phyloP scores from a whole-genome alignment of 2,329 filamentous ascomycete genomes.

The Neofusicoccum ribis region DNA sequence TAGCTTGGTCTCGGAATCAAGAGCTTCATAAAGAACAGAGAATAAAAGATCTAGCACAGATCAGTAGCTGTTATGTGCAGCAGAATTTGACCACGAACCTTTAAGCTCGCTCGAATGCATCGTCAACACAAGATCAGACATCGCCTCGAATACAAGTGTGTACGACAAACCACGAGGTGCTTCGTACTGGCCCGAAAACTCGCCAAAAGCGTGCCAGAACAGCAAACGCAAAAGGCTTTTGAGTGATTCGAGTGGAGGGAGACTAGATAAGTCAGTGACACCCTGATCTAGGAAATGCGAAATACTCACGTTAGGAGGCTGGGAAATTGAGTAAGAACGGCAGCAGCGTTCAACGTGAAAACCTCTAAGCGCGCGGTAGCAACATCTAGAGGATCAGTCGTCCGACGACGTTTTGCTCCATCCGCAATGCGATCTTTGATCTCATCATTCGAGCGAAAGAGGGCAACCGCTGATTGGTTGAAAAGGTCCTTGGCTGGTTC shows the following conservation, averaged over 20 bases:
- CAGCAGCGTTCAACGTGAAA: conserved; percentile 13
- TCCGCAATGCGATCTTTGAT: conserved; percentile 14
- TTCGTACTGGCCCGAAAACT: conserved; percentile 10
- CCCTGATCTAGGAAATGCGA: no score
- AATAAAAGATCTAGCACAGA: background rate
- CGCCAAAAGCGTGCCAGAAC: conserved; percentile 19
- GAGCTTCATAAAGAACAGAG: conserved; percentile 9
- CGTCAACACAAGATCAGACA: conserved; percentile 15
- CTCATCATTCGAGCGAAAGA: conserved; percentile 17
- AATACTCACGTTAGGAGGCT: background rate
- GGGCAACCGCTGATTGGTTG: conserved; percentile 5
- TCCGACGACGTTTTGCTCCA: conserved; percentile 9
- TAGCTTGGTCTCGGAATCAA: conserved; percentile 10
- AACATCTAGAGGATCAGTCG: background rate
- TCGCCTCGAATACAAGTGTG: conserved; percentile 16
- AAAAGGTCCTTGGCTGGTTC: conserved; percentile 19
- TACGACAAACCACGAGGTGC: conserved; percentile 5
- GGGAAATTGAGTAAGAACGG: conserved; percentile 14
- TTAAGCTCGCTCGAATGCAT: conserved; percentile 15
- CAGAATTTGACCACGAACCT: background rate
- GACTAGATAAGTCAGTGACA: background rate
- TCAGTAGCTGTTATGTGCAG: background rate
- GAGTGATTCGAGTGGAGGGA: conserved; percentile 12
- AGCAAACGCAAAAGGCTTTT: conserved; percentile 10
- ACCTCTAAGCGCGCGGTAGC: conserved; percentile 5